phyloP scores from a whole-genome alignment of 176 grass and related monocot genomes.

The Phoenix dactylifera region DNA sequence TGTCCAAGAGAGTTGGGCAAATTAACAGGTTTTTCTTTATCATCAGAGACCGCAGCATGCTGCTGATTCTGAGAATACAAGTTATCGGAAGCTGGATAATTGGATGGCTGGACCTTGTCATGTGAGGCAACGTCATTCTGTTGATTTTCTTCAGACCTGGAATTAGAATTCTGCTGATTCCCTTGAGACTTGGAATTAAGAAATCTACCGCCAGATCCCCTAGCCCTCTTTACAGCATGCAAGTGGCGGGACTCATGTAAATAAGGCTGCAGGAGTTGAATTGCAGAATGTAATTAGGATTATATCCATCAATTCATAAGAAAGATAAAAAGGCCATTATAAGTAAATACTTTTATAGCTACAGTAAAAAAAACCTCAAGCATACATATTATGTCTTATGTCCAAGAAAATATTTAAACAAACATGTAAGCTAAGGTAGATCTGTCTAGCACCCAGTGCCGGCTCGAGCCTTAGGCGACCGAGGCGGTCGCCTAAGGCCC shows the following conservation, averaged over 20 bases:
- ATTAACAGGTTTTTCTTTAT: background rate
- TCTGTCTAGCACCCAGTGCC: too few relatives aligned
- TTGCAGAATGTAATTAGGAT: background rate
- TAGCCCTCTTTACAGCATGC: constrained; percentile 6
- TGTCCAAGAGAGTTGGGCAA: background rate
- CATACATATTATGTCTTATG: too few relatives aligned
- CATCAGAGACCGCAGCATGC: background rate
- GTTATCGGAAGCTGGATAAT: background rate
- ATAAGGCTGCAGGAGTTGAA: background rate
- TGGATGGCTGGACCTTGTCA: background rate
- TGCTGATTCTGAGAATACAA: background rate
- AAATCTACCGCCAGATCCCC: constrained; percentile 2
- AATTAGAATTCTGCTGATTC: constrained; percentile 2
- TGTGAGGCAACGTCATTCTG: constrained; percentile 10
- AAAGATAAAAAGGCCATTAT: too few relatives aligned
- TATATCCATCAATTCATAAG: background rate
- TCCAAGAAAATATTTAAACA: too few relatives aligned
- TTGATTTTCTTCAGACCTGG: constrained; percentile 2
- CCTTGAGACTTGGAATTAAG: constrained; percentile 19
- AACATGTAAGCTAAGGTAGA: too few relatives aligned
- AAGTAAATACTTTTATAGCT: too few relatives aligned
- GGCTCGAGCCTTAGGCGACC: too few relatives aligned
- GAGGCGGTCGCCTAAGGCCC: too few relatives aligned
- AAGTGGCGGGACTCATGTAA: constrained; percentile 4
- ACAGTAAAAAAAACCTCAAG: too few relatives aligned